phyloP scores from a whole-genome alignment of 2,329 filamentous ascomycete species.

The Phialophora verrucosa region DNA sequence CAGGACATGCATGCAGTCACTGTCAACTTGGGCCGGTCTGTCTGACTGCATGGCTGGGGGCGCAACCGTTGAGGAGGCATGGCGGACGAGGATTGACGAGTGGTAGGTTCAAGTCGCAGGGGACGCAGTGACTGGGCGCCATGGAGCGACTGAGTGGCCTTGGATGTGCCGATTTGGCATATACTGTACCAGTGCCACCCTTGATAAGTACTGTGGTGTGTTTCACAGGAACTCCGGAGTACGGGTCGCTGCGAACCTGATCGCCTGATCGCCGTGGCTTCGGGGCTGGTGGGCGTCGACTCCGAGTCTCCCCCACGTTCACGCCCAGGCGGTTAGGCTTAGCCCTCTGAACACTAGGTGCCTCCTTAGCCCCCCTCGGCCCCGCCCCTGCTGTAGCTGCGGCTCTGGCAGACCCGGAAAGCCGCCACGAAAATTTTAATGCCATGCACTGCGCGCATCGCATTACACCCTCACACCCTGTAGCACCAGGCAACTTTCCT shows the following conservation, averaged over 20 bases:
- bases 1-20: neutral
- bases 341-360: neutral
- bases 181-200: neutral
- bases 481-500: neutral
- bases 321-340: neutral
- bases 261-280: conserved; percentile 7
- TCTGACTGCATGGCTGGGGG: neutral
- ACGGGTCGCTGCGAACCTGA: neutral
- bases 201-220: neutral
- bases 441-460: neutral
- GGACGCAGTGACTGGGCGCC: neutral
- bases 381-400: neutral
- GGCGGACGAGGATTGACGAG: no score
- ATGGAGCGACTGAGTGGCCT: neutral
- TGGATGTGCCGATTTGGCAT: neutral
- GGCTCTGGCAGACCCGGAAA: neutral
- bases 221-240: neutral
- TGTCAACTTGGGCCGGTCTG: neutral
- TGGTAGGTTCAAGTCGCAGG: no score
- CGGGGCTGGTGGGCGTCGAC: neutral
- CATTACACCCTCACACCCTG: neutral
- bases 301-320: neutral
- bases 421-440: neutral
- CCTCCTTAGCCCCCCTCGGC: neutral
- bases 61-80: neutral